Base-by-base conservation (phyloP, 1,139 yeast species). In the Candida smagusa region DNA sequence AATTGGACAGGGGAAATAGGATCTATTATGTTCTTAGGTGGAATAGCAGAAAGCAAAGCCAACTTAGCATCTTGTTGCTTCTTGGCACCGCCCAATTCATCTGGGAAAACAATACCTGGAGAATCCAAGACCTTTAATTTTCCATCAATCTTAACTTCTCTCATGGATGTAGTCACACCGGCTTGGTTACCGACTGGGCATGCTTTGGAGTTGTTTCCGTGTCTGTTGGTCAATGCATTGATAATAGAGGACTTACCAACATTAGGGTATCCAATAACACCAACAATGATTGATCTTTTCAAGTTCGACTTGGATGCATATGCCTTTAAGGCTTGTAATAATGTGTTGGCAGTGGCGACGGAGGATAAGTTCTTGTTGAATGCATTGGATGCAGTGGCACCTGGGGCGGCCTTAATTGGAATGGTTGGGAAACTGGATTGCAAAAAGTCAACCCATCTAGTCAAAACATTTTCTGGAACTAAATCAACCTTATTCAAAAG, bases 101-200 rank as follows among this genome's bases (percentile, higher is more conserved):
- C 80, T 33, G 98, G 97, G 79, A 92, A 92, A 30, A 94, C 97
- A 47, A 92, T 92, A 58, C 98, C 98, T 35, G 98, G 98, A 35
- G 97, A 88, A 61, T 92, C 98, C 56, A 92, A 74, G 45, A 92
- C 74, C 61, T 85, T 87, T 50, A 92, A 75, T 61, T 89, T 89
- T 56, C 81, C 84, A 59, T 92, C 98, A 44, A 92, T 77, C 65
- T 92, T 92, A 43, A 92, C 89, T 61, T 89, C 95, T 65, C 97
- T 80, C 60, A 92, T 70, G 3, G 92, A 72, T 1, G 96, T 90
- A 23, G 98, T 92, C 28, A 92, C 92, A 59, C 98, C 98, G 3
- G 99, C 97, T 65, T 86, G 94, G 54, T 95, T 94, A 33, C 98
- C 99, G 25, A 87, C 95, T 9, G 98, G 97, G 59, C 98, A 92